Base-by-base conservation (phyloP, 1,139 yeast genomes). In the Ogataea hybrid region DNA sequence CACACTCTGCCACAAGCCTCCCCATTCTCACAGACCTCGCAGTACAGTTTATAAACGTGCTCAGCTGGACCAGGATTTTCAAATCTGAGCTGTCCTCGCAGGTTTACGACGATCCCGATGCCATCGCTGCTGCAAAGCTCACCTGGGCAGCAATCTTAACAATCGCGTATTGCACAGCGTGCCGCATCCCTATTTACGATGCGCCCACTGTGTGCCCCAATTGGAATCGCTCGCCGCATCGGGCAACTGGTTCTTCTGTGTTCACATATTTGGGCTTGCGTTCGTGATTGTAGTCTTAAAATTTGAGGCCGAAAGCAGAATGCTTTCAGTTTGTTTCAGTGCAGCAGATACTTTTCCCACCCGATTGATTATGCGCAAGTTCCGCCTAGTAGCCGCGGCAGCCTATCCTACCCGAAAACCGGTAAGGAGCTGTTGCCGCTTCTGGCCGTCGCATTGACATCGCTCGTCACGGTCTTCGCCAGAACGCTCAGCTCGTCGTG, bases 1-100 rank as follows among this genome's bases (percentile, higher is more conserved):
- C 12, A 95, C 84, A 2, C 98, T 10, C 96, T 97, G 7, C 98
- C 98, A 59, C 94, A 92, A 0, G 98, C 98, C 42, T 98, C 98
- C 48, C 96, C 96, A 56, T 92, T 81, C 62, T 92, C 98, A 53
- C 98, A 78, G 32, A 94, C 81, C 49, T 89, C 96, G 10, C 88
- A 78, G 62, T 92, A 98, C 37, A 94, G 15, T 86, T 79, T 59
- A 85, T 85, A 64, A 84, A 90, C 0, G 96, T 82, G 52, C 90
- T 65, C 42, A 92, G 63, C 55, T 85, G 94, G 1, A 97, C 75
- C 41, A 92, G 70, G 0, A 92, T 79, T 61, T 88, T 96, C 37
- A 92, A 71, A 1, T 89, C 71, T 0, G 97, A 96, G 32, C 96
- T 90, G 50, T 90, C 97, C 41, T 70, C 67, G 42, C 81, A 75